Base-by-base conservation (phyloP, 2,329 filamentous ascomycete species). In the Claviceps africana region DNA sequence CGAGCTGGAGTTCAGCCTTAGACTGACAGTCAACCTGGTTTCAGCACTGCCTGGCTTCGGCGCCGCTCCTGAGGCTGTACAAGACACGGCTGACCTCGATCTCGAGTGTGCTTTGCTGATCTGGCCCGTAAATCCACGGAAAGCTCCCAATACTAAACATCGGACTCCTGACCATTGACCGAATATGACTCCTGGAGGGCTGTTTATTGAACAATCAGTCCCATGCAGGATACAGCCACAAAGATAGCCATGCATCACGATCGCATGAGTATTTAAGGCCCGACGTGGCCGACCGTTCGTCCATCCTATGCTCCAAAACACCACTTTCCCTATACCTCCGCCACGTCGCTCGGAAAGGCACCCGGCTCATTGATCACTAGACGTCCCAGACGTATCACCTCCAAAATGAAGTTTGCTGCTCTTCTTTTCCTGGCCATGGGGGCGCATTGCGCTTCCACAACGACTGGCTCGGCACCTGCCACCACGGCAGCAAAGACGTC, bases 361-460 rank as follows among this genome's bases (percentile, higher is more conserved):
- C 7, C 6, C 5, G 17, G 37, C 37, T 19, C 9, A 17, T 39
- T 19, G 2, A 35, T 35, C 13, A 2, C 15, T 35, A 4, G 11
- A 15, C 2, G 13, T 15, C 4, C 13, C 13, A 11, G 13, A 35
- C 13, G 33, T 15, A 13, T 35, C 33, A 15, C 10, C 25, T 17
- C 15, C 28, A 28, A 49, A 19, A 51, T 51, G 49, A 51, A 51
- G 30, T 39, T 51, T 10, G 15, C 49, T 35, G 49, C 40, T 35
- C 2, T 51, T 28, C 13, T 51, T 15, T 30, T 51, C 21, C 28
- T 51, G 39, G 40, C 49, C 39, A 33, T 51, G 7, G 49, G 37
- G 4, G 49, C 10, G 19, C 40, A 51, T 4, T 51, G 49, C 19
- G 40, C 28, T 46, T 46, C 49, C 17, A 39, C 21, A 10, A 48